A percentile compares a stretch with the other conserved stretches of the same genome.
Conservation (phyloP, 2,329 filamentous ascomycete genomes). For the Colletotrichum melonis region DNA sequence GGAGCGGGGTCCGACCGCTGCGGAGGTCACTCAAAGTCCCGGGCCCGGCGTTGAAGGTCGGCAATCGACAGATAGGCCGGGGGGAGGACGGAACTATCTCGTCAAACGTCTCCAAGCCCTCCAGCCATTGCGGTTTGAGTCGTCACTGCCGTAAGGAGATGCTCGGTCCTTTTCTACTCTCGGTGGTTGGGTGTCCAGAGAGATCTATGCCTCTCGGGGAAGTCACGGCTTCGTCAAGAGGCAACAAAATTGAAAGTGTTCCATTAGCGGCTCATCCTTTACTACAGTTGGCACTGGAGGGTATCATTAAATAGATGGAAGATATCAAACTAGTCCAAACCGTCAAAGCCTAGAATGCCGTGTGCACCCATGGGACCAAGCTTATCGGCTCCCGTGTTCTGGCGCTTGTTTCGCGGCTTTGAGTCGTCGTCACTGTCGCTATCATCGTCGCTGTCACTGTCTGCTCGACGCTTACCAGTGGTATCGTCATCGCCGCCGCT, state of each 20-base stretch:
- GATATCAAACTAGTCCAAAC: conserved; percentile 50
- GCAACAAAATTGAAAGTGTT: conserved; percentile 6
- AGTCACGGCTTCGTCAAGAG: not conserved
- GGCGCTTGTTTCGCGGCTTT: conserved; percentile 58
- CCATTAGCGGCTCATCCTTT: conserved; percentile 17
- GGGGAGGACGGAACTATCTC: not conserved
- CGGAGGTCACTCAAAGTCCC: conserved; percentile 1
- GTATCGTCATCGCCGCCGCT: conserved; percentile 54
- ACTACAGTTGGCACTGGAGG: conserved; percentile 15
- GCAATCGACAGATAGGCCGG: not conserved
- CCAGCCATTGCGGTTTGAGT: not conserved
- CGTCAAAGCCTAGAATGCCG: conserved; percentile 62
- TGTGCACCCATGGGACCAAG: conserved; percentile 63
- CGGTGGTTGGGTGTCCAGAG: too few relatives aligned
- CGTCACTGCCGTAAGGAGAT: not conserved
- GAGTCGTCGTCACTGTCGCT: conserved; percentile 55
- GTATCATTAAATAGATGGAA: conserved; percentile 32
- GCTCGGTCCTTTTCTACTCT: not conserved
- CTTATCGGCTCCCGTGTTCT: conserved; percentile 55
- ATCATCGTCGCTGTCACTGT: conserved; percentile 58
- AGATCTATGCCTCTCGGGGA: too few relatives aligned
- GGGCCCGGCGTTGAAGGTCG: conserved; percentile 11
- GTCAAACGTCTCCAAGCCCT: not conserved
- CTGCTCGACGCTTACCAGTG: conserved; percentile 58
- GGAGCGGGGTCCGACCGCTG: conserved; percentile 28